Percentiles rank a stretch among this genome's conserved stretches.
These are phyloP conservation scores for Trypanosoma scelopori DNA, from an alignment of 208 protist genomes.

Conservation along the genomic window DNA sequence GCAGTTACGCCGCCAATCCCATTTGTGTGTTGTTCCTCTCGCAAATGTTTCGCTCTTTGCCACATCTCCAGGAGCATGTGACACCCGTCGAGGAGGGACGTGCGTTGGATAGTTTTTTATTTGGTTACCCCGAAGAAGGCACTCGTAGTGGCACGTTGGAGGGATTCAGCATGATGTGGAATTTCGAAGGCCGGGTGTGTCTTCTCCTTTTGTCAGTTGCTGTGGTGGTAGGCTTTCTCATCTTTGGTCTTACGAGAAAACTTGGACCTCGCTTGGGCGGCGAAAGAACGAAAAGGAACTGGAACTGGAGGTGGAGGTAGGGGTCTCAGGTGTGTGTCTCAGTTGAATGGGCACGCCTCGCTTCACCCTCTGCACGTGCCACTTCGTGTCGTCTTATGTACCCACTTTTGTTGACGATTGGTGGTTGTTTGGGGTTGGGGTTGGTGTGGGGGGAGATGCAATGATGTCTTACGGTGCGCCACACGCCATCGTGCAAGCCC, in stretches of 20 bases:
- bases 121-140: not conserved
- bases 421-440: too few species aligned
- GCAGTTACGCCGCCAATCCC: constrained; percentile 19
- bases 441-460: too few species aligned
- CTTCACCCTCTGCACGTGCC: too few species aligned
- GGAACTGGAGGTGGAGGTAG: too few species aligned
- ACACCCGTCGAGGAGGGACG: not conserved
- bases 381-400: too few species aligned
- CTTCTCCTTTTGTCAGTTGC: not conserved
- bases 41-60: not conserved
- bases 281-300: too few species aligned
- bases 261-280: not conserved
- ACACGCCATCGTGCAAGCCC: too few species aligned
- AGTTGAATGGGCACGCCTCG: too few species aligned
- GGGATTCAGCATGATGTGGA: too few species aligned
- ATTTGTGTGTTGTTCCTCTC: constrained; percentile 31
- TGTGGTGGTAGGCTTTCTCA: constrained; percentile 10
- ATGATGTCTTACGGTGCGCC: too few species aligned
- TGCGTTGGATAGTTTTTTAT: constrained; percentile 7
- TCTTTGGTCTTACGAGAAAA: not conserved
- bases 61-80: constrained; percentile 16
- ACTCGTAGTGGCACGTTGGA: not conserved
- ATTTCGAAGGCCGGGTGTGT: not conserved
- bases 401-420: too few species aligned
- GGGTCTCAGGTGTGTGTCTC: too few species aligned